phyloP scores from a whole-genome alignment of 2,329 filamentous ascomycete genomes.

The Epichloe uncinata region DNA sequence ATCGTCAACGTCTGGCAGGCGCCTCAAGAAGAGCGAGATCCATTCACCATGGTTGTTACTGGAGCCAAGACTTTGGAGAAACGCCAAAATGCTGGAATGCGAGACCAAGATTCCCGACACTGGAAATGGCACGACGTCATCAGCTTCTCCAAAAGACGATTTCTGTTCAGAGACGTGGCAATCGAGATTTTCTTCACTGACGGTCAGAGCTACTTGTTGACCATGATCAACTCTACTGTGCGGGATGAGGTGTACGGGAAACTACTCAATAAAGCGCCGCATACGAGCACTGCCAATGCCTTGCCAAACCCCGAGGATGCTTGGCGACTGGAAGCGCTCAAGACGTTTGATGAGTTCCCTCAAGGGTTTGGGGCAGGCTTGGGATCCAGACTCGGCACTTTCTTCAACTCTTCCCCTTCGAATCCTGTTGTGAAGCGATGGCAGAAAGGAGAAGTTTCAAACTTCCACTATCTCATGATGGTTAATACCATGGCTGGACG shows the following conservation, averaged over 20 bases:
- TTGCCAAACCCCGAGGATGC: conserved; percentile 71
- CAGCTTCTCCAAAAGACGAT: conserved; percentile 89
- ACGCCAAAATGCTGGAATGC: conserved; percentile 38
- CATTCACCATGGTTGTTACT: conserved; percentile 88
- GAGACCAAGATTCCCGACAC: conserved; percentile 69
- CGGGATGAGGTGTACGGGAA: conserved; percentile 73
- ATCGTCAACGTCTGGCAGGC: conserved; percentile 96
- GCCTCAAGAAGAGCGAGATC: conserved; percentile 80
- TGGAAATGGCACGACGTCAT: conserved; percentile 95
- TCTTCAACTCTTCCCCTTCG: conserved; percentile 73
- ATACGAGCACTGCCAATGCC: conserved; percentile 56
- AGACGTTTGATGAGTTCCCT: conserved; percentile 45
- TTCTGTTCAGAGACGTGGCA: conserved; percentile 87
- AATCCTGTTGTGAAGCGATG: conserved; percentile 81
- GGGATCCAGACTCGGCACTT: conserved; percentile 79
- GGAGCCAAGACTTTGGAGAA: conserved; percentile 47
- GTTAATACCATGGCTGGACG: conserved; percentile 94
- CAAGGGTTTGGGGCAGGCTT: conserved; percentile 62
- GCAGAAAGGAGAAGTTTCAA: conserved; percentile 90
- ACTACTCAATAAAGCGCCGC: conserved; percentile 66
- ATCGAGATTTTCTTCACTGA: conserved; percentile 98
- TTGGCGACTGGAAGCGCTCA: conserved; percentile 82
- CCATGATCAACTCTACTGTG: conserved; percentile 57
- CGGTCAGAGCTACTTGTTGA: conserved; percentile 86
- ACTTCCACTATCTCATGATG: conserved; percentile 98